phyloP scores from a whole-genome alignment of 768 basidiomycete genomes.

The Russula griseocarnosa region DNA sequence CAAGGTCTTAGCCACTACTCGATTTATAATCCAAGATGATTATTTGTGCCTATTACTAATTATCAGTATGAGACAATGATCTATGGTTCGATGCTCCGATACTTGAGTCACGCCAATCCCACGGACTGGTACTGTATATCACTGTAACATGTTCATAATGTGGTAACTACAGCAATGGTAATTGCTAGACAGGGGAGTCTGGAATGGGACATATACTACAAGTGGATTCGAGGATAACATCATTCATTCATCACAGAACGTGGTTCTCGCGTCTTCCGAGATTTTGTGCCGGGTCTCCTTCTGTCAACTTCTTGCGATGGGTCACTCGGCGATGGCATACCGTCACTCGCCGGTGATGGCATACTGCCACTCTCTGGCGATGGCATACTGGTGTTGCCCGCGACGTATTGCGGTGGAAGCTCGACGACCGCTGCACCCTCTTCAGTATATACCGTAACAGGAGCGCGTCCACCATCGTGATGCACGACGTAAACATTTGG shows the following conservation, averaged over 20 bases:
- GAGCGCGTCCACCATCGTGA: constrained; percentile 54
- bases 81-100: too few species aligned
- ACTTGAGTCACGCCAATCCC: too few species aligned
- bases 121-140: too few species aligned
- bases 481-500: constrained; percentile 54
- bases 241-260: neutral
- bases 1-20: too few species aligned
- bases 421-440: constrained; percentile 57
- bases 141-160: too few species aligned
- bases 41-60: too few species aligned
- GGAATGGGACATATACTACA: neutral
- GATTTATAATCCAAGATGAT: too few species aligned
- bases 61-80: too few species aligned
- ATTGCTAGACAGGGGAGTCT: too few species aligned
- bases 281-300: neutral
- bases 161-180: too few species aligned
- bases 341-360: neutral
- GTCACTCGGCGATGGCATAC: neutral
- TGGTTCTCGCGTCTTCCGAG: constrained; percentile 17
- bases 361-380: neutral
- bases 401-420: constrained; percentile 50
- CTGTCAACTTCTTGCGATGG: neutral
- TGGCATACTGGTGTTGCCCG: neutral
- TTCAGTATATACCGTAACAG: constrained; percentile 54
- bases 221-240: neutral